phyloP scores from a whole-genome alignment of 2,329 filamentous ascomycete species.

The Aspergillus fructus region DNA sequence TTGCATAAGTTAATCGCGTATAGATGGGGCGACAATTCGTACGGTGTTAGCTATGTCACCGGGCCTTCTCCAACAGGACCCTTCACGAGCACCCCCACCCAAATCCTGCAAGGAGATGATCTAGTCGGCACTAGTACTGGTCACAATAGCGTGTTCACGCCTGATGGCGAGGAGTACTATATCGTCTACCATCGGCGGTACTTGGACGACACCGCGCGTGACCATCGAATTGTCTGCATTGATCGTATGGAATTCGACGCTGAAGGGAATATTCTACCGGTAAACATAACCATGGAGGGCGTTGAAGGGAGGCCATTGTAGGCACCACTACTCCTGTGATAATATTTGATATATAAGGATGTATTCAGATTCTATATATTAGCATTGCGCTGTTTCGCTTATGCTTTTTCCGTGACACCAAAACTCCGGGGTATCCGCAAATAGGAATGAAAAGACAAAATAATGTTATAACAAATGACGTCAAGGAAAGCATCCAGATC shows the following conservation, averaged over 20 bases:
- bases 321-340: neutral
- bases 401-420: slow-evolving; percentile 5
- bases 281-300: slow-evolving; percentile 40
- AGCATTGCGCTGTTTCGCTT: slow-evolving; percentile 3
- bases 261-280: slow-evolving; percentile 43
- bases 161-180: slow-evolving; percentile 44
- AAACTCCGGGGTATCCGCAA: slow-evolving; percentile 9
- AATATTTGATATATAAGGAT: neutral
- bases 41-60: slow-evolving; percentile 48
- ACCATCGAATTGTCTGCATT: slow-evolving; percentile 50
- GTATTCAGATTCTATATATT: neutral
- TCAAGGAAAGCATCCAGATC: slow-evolving; percentile 6
- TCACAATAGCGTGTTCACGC: slow-evolving; percentile 44
- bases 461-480: neutral
- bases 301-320: slow-evolving; percentile 22
- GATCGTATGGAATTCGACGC: slow-evolving; percentile 51
- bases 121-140: slow-evolving; percentile 37
- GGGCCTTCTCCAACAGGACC: slow-evolving; percentile 42
- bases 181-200: slow-evolving; percentile 50
- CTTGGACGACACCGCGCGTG: slow-evolving; percentile 45
- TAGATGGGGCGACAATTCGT: slow-evolving; percentile 48
- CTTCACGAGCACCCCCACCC: slow-evolving; percentile 38
- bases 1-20: neutral
- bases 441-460: neutral
- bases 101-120: slow-evolving; percentile 35